Evolutionary conservation across 202 grass and related monocot species (phyloP), one percentile per base, ranked within the genome.

Genomic region (Carex sylvatica): DNA sequence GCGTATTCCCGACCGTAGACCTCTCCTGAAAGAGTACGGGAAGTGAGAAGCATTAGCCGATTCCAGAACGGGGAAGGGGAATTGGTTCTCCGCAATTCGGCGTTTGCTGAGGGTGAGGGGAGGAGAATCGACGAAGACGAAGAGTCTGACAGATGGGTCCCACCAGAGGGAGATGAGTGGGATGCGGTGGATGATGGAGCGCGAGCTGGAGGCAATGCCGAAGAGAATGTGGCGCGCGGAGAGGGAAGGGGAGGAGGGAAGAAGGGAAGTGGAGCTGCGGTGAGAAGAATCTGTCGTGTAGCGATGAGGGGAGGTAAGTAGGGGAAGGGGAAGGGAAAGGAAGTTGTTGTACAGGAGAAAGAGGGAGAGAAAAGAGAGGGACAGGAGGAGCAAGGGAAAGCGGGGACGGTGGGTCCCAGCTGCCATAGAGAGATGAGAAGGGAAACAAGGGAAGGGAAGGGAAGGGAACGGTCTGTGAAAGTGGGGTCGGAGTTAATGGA

Each of bases 1-100:
- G 66, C 95, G 95, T 81, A 98, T 83, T 42, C 90, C 95, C 20
- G 92, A 98, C 9, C 87, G 88, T 22, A 90, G 91, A 28, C 95
- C 91, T 0, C 85, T 86, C 19, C 58, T 80, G 91, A 88, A 90
- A 35, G 92, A 56, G 83, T 95, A 98, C 10, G 96, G 96, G 86
- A 98, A 93, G 16, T 84, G 84, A 33, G 91, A 90, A 47, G 91
- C 35, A 71, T 95, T 78, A 38, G 80, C 51, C 42, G 96, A 98
- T 62, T 86, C 74, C 30, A 74, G 23, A 62, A 52, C 33, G 2
- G 62, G 53, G 78, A 94, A 87, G 61, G 88, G 85, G 72, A 87
- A 26, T 16, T 42, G 26, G 33, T 93, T 56, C 0, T 83, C 68
- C 0, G 54, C 0, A 1, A 83, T 81, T 14, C 80, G 64, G 9